phyloP scores from a whole-genome alignment of 495 filamentous ascomycete genomes.

The Cryomyces minteri region DNA sequence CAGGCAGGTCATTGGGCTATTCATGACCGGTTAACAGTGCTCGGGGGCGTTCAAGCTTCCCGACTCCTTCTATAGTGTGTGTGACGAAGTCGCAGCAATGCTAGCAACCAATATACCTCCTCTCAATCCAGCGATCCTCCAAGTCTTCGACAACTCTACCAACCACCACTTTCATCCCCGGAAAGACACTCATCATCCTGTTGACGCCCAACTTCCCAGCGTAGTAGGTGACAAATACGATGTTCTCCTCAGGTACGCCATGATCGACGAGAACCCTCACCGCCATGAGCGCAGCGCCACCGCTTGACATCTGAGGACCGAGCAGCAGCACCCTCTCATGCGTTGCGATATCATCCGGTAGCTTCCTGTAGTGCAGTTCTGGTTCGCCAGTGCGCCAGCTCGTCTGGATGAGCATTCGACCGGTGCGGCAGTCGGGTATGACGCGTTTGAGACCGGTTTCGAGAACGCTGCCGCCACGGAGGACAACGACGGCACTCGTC shows the following conservation, averaged over 20 bases:
- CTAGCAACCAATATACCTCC: constrained; percentile 61
- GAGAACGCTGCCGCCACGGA: constrained; percentile 71
- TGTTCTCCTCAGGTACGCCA: constrained; percentile 67
- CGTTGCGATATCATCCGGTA: constrained; percentile 47
- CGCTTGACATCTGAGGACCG: constrained; percentile 86
- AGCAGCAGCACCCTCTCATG: constrained; percentile 71
- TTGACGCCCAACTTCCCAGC: constrained; percentile 69
- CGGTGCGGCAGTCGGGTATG: constrained; percentile 80
- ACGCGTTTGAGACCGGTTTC: constrained; percentile 77
- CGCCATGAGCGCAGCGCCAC: constrained; percentile 89
- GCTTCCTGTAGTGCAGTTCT: constrained; percentile 70
- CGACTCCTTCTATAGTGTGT: too few relatives aligned
- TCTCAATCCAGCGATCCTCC: constrained; percentile 70
- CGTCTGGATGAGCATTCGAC: constrained; percentile 78
- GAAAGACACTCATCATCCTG: constrained; percentile 69
- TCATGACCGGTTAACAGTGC: too few relatives aligned
- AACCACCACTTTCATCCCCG: constrained; percentile 66
- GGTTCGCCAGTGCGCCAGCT: constrained; percentile 72
- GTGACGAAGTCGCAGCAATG: too few relatives aligned
- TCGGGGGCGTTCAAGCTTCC: too few relatives aligned
- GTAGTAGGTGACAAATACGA: constrained; percentile 77
- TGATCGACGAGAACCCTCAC: constrained; percentile 88
- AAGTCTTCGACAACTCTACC: constrained; percentile 57
- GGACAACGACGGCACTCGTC: constrained; percentile 71
- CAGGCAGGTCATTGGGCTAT: too few relatives aligned